Base-by-base conservation (phyloP, 176 grass and related monocot genomes). In the Hordeum marinum region DNA sequence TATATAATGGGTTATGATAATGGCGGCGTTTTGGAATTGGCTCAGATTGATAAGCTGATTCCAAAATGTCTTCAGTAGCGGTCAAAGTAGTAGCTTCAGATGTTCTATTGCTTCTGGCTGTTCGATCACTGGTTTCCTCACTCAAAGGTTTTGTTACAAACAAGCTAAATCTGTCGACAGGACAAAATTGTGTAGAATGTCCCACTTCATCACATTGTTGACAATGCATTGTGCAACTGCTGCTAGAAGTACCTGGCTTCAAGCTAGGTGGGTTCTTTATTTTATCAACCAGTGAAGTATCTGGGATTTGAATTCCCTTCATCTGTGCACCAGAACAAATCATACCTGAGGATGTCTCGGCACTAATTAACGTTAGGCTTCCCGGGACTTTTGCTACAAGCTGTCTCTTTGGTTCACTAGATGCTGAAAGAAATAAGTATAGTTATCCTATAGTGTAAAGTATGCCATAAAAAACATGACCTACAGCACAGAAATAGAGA, bases 181-280 rank as follows among this genome's bases (percentile, higher is more conserved):
- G 58, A 75, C 96, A 99, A 72, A 84, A 96, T 82, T 94, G 93
- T 23, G 89, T 89, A 57, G 84, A 75, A 81, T 99, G 96, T 35
- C 90, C 93, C 25, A 5, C 54, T 92, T 92, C 93, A 90, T 99
- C 95, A 85, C 89, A 96, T 57, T 84, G 83, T 54, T 96, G 90
- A 82, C 93, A 96, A 66, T 88, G 81, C 7, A 69, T 37, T 72
- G 73, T 29, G 65, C 42, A 78, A 74, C 36, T 89, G 59, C 37
- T 66, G 63, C 60, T 58, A 80, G 75, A 75, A 90, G 68, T 84
- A 85, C 82, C 48, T 18, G 34, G 62, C 60, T 31, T 91, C 55
- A 82, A 94, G 41, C 84, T 77, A 80, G 85, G 37, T 17, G 43
- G 11, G 18, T 89, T 82, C 82, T 90, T 94, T 68, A 42, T 42